Percentiles rank a stretch among this genome's conserved stretches.
Evolutionary conservation across 202 grass and related monocot genomes (phyloP).

Genomic region (Saccharum hybrid): DNA sequence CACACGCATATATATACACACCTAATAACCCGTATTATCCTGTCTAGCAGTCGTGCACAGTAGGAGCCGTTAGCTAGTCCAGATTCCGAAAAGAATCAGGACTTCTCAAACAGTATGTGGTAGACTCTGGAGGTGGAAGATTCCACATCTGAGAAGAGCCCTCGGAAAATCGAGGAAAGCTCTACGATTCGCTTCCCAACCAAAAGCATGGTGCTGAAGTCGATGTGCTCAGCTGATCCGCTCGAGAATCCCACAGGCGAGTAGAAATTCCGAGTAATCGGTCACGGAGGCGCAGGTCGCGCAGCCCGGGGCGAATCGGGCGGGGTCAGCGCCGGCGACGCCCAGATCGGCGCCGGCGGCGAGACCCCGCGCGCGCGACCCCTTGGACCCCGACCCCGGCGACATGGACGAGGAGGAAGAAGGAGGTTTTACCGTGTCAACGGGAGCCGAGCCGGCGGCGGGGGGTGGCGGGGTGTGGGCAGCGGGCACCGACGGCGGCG

Average conservation of each 20-base stretch:
- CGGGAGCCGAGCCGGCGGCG: not conserved
- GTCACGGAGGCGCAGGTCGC: not conserved
- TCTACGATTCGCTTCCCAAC: not conserved
- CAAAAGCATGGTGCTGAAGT: not conserved
- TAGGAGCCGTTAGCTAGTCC: not conserved
- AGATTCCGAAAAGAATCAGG: not conserved
- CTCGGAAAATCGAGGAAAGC: not conserved
- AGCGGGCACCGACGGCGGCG: not conserved
- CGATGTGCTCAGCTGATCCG: conserved; percentile 36
- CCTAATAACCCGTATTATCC: not conserved
- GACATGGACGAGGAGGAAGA: not conserved
- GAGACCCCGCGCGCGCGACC: not conserved
- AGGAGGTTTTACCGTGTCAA: conserved; percentile 42
- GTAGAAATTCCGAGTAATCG: not conserved
- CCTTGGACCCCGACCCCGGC: not conserved
- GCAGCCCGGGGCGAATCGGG: conserved; percentile 25
- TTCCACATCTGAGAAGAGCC: not conserved
- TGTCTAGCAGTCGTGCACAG: not conserved
- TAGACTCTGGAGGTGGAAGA: not conserved
- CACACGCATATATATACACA: not conserved
- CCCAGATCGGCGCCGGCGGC: conserved; percentile 44
- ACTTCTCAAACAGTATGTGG: not conserved
- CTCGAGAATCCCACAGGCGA: not conserved
- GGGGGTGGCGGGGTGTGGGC: too few species aligned
- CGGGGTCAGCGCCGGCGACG: conserved; percentile 37